phyloP scores from a whole-genome alignment of 2,329 filamentous ascomycete species.

The Lecanicillium sp. region DNA sequence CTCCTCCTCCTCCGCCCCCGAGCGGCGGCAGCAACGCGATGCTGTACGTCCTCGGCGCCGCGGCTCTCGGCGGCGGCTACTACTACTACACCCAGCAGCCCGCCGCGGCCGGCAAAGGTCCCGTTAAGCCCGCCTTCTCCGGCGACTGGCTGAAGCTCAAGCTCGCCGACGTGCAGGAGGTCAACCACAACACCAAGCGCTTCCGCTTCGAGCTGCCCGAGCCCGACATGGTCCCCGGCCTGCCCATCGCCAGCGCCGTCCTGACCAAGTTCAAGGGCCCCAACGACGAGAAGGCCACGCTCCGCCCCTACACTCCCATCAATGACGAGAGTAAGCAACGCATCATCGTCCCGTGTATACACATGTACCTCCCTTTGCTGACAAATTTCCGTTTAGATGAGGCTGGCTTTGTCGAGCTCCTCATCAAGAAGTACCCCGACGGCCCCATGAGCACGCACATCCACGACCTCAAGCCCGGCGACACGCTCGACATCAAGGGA shows the following conservation, averaged over 20 bases:
- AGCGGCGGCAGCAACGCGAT: conserved; percentile 54
- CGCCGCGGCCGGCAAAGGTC: conserved; percentile 33
- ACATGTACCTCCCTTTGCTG: conserved; percentile 9
- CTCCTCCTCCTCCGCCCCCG: conserved; percentile 34
- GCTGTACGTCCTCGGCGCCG: conserved; percentile 56
- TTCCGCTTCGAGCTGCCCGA: conserved; percentile 84
- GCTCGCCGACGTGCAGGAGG: conserved; percentile 67
- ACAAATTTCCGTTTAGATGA: conserved; percentile 45
- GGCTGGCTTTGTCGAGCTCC: conserved; percentile 75
- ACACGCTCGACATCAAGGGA: conserved; percentile 87
- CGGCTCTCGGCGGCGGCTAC: conserved; percentile 50
- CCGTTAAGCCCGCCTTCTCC: conserved; percentile 54
- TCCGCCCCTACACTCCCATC: conserved; percentile 89
- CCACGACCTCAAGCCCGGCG: conserved; percentile 73
- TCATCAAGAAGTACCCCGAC: conserved; percentile 86
- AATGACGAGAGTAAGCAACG: conserved; percentile 67
- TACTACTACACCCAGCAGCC: conserved; percentile 51
- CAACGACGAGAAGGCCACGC: conserved; percentile 76
- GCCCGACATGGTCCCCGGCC: conserved; percentile 74
- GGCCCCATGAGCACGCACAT: conserved; percentile 91
- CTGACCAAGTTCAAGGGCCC: conserved; percentile 86
- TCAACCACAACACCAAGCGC: conserved; percentile 95
- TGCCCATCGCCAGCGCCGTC: conserved; percentile 77
- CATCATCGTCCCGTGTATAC: background rate
- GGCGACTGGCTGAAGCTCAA: conserved; percentile 81